phyloP scores from a whole-genome alignment of 345 rosid genomes.

The Diplotaxis tenuifolia region DNA sequence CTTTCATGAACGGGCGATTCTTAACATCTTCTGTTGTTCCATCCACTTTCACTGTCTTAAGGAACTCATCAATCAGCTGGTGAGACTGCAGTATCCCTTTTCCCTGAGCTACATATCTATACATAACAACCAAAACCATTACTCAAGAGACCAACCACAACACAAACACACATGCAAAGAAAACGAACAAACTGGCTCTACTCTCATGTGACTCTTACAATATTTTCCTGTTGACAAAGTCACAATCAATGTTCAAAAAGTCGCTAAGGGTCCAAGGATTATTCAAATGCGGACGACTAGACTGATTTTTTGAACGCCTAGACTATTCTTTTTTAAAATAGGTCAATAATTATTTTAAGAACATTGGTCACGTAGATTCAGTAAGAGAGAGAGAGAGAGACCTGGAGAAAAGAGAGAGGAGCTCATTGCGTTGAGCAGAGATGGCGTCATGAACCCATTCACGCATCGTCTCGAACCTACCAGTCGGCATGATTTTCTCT shows the following conservation, averaged over 20 bases:
- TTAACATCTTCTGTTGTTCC: slow-evolving; percentile 43
- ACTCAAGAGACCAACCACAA: not conserved
- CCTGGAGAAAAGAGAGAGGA: slow-evolving; percentile 62
- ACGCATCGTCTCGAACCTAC: slow-evolving; percentile 41
- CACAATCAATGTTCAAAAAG: not conserved
- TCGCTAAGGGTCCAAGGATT: too few relatives aligned
- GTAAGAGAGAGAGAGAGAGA: not conserved
- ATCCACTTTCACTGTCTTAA: slow-evolving; percentile 34
- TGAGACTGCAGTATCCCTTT: slow-evolving; percentile 57
- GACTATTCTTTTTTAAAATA: too few relatives aligned
- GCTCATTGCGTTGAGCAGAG: slow-evolving; percentile 48
- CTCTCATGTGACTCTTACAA: not conserved
- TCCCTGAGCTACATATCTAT: slow-evolving; percentile 49
- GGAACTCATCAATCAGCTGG: slow-evolving; percentile 46
- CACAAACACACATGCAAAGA: slow-evolving; percentile 12
- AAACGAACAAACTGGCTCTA: not conserved
- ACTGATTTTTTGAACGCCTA: too few relatives aligned
- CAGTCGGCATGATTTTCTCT: slow-evolving; percentile 29
- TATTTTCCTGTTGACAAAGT: not conserved
- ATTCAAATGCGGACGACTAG: too few relatives aligned
- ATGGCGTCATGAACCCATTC: slow-evolving; percentile 50
- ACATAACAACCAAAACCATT: not conserved
- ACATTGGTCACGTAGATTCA: not conserved
- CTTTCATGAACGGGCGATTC: slow-evolving; percentile 43
- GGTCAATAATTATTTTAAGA: too few relatives aligned